A percentile compares a stretch with the other conserved stretches of the same genome.
These are phyloP conservation scores for Rubus parviflorus DNA, from an alignment of 306 rosid species.

Conservation along the genomic window DNA sequence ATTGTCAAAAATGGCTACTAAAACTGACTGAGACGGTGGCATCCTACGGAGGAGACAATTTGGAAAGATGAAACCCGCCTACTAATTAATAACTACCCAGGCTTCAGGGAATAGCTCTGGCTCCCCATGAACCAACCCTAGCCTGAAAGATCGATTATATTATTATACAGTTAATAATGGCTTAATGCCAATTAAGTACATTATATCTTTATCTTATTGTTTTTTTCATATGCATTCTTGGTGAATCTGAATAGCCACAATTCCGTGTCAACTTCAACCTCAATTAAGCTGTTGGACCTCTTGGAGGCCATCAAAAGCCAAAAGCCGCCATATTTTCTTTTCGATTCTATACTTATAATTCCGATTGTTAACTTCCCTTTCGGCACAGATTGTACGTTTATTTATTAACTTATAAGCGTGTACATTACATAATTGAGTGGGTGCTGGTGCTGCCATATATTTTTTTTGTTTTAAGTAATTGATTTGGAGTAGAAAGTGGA, in stretches of 20 bases:
- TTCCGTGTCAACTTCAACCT: conserved; percentile 30
- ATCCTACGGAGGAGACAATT: conserved; percentile 43
- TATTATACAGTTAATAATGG: background rate
- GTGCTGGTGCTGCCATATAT: background rate
- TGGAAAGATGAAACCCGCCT: background rate
- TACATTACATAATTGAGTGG: background rate
- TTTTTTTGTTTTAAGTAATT: background rate
- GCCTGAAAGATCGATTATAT: background rate
- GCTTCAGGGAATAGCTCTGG: background rate
- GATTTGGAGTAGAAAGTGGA: conserved; percentile 10
- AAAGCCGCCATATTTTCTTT: conserved; percentile 22
- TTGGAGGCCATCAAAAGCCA: conserved; percentile 46
- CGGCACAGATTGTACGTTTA: conserved; percentile 2
- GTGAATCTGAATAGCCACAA: conserved; percentile 41
- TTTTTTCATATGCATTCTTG: conserved; percentile 15
- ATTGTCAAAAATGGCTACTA: conserved; percentile 3
- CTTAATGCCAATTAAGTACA: background rate
- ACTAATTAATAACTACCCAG: background rate
- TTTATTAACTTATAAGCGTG: background rate
- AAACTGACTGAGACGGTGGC: background rate
- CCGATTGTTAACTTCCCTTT: conserved; percentile 9
- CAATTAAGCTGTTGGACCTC: conserved; percentile 22
- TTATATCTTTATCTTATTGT: background rate
- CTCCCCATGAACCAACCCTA: background rate
- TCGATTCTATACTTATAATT: conserved; percentile 31